A percentile compares a stretch with the other conserved stretches of the same genome.
phyloP scores from a whole-genome alignment of 257 asterid genomes.

The Buddleja alternifolia region DNA sequence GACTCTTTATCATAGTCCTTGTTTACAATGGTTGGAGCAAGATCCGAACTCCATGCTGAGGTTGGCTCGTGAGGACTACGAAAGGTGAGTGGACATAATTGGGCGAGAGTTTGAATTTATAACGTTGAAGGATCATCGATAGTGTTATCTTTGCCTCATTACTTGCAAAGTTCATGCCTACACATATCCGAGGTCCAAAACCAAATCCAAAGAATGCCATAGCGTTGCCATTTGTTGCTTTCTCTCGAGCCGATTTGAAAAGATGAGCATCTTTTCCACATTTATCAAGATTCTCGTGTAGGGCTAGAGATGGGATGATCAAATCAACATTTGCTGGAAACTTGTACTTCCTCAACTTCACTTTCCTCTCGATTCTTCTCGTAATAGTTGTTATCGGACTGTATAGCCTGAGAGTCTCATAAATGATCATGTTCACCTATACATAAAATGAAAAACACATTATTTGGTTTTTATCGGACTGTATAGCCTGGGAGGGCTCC shows the following conservation, averaged over 20 bases:
- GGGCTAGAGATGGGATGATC: too few species aligned
- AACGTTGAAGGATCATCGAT: slow-evolving; percentile 48
- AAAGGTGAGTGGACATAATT: too few species aligned
- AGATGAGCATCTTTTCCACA: slow-evolving; percentile 34
- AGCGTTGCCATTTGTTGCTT: slow-evolving; percentile 33
- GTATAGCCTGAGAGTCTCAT: slow-evolving; percentile 46
- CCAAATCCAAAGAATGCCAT: slow-evolving; percentile 41
- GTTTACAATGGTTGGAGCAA: too few species aligned
- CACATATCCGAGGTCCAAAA: slow-evolving; percentile 42
- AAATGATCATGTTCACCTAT: slow-evolving; percentile 39
- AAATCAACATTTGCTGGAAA: too few species aligned
- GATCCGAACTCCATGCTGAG: too few species aligned
- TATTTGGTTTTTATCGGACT: too few species aligned
- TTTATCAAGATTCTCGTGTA: too few species aligned
- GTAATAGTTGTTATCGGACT: slow-evolving; percentile 17
- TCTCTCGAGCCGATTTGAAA: slow-evolving; percentile 41
- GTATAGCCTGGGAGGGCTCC: too few species aligned
- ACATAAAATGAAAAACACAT: not conserved
- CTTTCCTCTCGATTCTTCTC: too few species aligned
- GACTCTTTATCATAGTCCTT: not conserved
- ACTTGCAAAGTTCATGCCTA: slow-evolving; percentile 37
- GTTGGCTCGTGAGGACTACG: too few species aligned
- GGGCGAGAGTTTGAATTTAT: slow-evolving; percentile 34
- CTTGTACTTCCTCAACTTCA: too few species aligned
- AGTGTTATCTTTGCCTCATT: slow-evolving; percentile 42